These are phyloP conservation scores for Protomyces arabidopsidicola DNA, from an alignment of 1,139 yeast species.

Conservation along the genomic window DNA sequence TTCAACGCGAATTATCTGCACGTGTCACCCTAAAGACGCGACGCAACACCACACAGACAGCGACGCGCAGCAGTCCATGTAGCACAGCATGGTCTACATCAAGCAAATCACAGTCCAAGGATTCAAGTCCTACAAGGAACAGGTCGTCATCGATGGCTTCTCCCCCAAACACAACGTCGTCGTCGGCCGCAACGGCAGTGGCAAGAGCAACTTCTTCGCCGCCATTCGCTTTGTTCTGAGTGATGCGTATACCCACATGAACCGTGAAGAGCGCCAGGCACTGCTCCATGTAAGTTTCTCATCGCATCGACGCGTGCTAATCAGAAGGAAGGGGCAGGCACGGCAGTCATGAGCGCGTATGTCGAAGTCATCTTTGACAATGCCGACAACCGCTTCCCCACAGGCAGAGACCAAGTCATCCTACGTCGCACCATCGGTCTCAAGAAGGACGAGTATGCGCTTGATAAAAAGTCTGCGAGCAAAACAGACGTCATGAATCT, in stretches of 20 bases:
- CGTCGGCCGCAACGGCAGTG: conserved; percentile 92
- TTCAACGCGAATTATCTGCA: no score
- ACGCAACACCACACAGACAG: background rate
- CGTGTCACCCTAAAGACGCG: background rate
- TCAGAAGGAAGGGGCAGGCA: conserved; percentile 57
- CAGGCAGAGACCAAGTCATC: conserved; percentile 58
- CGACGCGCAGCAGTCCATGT: background rate
- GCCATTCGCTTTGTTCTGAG: conserved; percentile 90
- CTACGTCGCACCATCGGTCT: conserved; percentile 86
- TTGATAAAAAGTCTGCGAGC: conserved; percentile 57
- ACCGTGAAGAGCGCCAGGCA: conserved; percentile 85
- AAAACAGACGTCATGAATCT: conserved; percentile 76
- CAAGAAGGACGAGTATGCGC: conserved; percentile 78
- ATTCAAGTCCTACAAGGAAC: conserved; percentile 86
- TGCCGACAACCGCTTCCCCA: conserved; percentile 66
- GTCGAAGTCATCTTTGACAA: conserved; percentile 88
- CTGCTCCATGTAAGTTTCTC: conserved; percentile 59
- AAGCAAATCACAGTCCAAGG: conserved; percentile 71
- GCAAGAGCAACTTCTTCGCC: conserved; percentile 92
- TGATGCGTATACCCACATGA: conserved; percentile 82
- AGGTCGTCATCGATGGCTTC: conserved; percentile 68
- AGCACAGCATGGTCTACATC: conserved; percentile 14
- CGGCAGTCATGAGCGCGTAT: conserved; percentile 82
- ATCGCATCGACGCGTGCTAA: background rate
- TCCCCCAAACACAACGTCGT: conserved; percentile 85